phyloP scores from a whole-genome alignment of 116 monocot species.

The Zostera marina region DNA sequence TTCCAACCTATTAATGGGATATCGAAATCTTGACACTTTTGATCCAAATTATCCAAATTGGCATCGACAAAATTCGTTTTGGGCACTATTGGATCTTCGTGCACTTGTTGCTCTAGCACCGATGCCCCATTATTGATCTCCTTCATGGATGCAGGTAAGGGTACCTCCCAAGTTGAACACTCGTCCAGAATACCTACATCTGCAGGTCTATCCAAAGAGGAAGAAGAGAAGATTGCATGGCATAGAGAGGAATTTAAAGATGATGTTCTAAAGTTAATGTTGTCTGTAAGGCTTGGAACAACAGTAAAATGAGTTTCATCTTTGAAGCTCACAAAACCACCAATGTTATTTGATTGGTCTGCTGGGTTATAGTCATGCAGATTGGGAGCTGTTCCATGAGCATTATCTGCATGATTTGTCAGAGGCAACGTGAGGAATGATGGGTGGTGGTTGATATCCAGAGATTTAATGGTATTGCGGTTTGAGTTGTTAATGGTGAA shows the following conservation, averaged over 20 bases:
- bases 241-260: slow-evolving; percentile 16
- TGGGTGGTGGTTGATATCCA: slow-evolving; percentile 10
- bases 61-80: slow-evolving; percentile 7
- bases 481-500: slow-evolving; percentile 73
- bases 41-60: slow-evolving; percentile 6
- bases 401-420: neutral
- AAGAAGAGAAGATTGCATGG: slow-evolving; percentile 13
- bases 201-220: neutral
- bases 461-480: slow-evolving; percentile 9
- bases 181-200: neutral
- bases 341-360: neutral
- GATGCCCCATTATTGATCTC: neutral
- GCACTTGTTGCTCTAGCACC: slow-evolving; percentile 1
- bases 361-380: slow-evolving; percentile 23
- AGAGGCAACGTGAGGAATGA: slow-evolving; percentile 13
- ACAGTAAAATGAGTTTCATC: slow-evolving; percentile 23
- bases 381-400: neutral
- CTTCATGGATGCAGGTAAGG: neutral
- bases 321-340: slow-evolving; percentile 35
- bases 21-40: slow-evolving; percentile 18
- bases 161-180: slow-evolving; percentile 1
- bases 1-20: slow-evolving; percentile 13
- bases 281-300: slow-evolving; percentile 6
- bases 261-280: neutral
- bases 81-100: neutral